A percentile compares a stretch with the other conserved stretches of the same genome.
Evolutionary conservation across 305 asterid genomes (phyloP).

Genomic region (Fraxinus angustifolia): DNA sequence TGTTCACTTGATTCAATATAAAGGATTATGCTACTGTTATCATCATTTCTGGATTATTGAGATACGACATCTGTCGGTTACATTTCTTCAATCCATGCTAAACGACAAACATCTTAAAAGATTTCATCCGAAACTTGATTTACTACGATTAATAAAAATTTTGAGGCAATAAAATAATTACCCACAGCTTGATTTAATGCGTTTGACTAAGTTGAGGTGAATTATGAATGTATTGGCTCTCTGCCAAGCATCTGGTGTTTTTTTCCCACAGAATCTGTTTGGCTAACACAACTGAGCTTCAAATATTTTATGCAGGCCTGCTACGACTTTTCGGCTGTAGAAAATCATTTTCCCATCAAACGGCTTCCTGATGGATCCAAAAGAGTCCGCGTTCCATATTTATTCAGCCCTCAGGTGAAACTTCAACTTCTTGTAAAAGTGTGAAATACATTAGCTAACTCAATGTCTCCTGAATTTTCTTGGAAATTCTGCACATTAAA

Average conservation of each 20-base stretch:
- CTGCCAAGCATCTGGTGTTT: not conserved
- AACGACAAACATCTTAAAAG: not conserved
- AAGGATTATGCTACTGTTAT: not conserved
- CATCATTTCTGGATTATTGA: not conserved
- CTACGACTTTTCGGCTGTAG: conserved; percentile 30
- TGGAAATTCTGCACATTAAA: not conserved
- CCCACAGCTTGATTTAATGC: not conserved
- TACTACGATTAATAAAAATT: not conserved
- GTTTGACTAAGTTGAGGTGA: not conserved
- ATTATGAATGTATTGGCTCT: not conserved
- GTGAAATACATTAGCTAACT: not conserved
- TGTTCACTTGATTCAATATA: not conserved
- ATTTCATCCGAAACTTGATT: not conserved
- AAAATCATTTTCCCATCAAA: conserved; percentile 44
- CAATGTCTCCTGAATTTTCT: not conserved
- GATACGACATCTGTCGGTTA: not conserved
- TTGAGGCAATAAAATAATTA: not conserved
- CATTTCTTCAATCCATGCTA: not conserved
- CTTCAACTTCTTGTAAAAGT: not conserved
- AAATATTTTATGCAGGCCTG: conserved; percentile 38
- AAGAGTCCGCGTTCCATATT: conserved; percentile 62
- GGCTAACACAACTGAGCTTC: not conserved
- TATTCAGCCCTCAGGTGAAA: conserved; percentile 61
- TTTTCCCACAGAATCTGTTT: not conserved
- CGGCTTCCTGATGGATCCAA: conserved; percentile 93